A percentile compares a stretch with the other conserved stretches of the same genome.
Conservation (phyloP, 2,329 filamentous ascomycete genomes). For the Xylariaceae sp. region DNA sequence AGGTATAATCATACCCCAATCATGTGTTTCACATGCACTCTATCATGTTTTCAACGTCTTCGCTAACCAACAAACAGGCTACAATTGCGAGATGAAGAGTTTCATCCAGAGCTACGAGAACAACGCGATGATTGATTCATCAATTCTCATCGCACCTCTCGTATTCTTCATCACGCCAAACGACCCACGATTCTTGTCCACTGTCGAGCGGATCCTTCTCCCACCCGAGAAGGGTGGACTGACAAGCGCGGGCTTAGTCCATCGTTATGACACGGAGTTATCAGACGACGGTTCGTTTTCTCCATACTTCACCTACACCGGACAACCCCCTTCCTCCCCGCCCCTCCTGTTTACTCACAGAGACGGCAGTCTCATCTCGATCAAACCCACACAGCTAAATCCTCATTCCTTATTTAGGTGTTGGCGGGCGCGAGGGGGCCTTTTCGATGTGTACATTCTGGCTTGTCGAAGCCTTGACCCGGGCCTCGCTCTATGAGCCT, state of each 20-base stretch:
- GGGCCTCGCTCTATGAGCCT: slow-evolving; percentile 61
- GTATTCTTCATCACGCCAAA: slow-evolving; percentile 78
- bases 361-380: background rate
- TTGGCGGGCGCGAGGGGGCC: slow-evolving; percentile 70
- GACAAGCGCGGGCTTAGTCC: slow-evolving; percentile 71
- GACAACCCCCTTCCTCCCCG: background rate
- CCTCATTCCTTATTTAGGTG: slow-evolving; percentile 42
- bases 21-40: background rate
- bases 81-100: slow-evolving; percentile 63
- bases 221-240: slow-evolving; percentile 71
- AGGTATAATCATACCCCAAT: slow-evolving; percentile 33
- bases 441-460: slow-evolving; percentile 75
- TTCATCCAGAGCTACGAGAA: slow-evolving; percentile 77
- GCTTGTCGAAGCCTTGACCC: slow-evolving; percentile 73
- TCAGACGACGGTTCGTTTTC: slow-evolving; percentile 60
- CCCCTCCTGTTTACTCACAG: background rate
- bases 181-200: slow-evolving; percentile 69
- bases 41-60: background rate
- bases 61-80: slow-evolving; percentile 46
- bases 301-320: too few species aligned
- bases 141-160: slow-evolving; percentile 70
- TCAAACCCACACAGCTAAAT: too few species aligned
- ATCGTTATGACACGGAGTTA: slow-evolving; percentile 66
- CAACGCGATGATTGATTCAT: slow-evolving; percentile 65
- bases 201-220: slow-evolving; percentile 66